Evolutionary conservation across 805 yeast species (phyloP).

Genomic region (Monosporozyma aquatica): DNA sequence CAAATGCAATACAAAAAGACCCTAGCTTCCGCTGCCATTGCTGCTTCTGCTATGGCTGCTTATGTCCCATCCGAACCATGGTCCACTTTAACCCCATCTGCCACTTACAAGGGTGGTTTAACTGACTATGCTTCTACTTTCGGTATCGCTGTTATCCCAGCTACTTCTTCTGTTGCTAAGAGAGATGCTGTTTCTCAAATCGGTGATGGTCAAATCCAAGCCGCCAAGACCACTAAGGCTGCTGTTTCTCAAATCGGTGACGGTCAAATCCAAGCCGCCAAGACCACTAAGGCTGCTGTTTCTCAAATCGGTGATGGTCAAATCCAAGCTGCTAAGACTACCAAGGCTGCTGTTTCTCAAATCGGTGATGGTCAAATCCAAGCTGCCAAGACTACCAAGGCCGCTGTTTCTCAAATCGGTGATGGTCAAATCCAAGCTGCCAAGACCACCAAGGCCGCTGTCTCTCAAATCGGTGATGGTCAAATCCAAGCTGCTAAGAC

Average conservation of each 20-base stretch:
- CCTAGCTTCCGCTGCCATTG: slow-evolving; percentile 35
- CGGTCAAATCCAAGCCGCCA: slow-evolving; percentile 48
- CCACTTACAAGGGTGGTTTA: slow-evolving; percentile 43
- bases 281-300: slow-evolving; percentile 32
- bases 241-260: slow-evolving; percentile 23
- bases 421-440: slow-evolving; percentile 33
- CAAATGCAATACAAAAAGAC: slow-evolving; percentile 40
- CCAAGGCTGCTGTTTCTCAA: slow-evolving; percentile 30
- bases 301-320: slow-evolving; percentile 36
- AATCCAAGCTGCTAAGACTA: slow-evolving; percentile 30
- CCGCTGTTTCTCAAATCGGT: slow-evolving; percentile 32
- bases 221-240: slow-evolving; percentile 25
- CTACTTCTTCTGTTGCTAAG: slow-evolving; percentile 30
- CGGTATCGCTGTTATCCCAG: slow-evolving; percentile 58
- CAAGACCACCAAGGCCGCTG: slow-evolving; percentile 21
- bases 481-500: slow-evolving; percentile 38
- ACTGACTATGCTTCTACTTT: slow-evolving; percentile 49
- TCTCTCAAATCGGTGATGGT: slow-evolving; percentile 57
- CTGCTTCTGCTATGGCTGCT: slow-evolving; percentile 48
- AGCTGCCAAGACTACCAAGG: slow-evolving; percentile 25
- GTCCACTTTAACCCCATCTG: slow-evolving; percentile 61
- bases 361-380: slow-evolving; percentile 42
- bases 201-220: slow-evolving; percentile 54
- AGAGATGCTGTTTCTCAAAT: slow-evolving; percentile 41
- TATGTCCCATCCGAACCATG: slow-evolving; percentile 59